Conservation (phyloP, 164 flowering plant species). For the Sedum album region DNA sequence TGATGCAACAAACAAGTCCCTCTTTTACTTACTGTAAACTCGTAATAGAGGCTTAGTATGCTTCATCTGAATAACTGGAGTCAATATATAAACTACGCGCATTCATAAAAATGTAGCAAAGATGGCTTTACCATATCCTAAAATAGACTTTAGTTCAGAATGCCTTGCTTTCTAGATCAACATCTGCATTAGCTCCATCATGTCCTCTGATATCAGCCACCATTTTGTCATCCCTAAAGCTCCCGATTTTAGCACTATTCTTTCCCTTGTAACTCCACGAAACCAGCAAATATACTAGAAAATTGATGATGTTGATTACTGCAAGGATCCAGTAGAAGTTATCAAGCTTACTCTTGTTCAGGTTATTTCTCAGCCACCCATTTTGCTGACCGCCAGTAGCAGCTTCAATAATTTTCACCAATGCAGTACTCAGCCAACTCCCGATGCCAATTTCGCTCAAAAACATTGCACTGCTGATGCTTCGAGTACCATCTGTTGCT, state of each 20-base stretch:
- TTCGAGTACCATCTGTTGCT: slow-evolving; percentile 61
- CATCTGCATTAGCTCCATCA: not conserved
- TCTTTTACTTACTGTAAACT: too few species aligned
- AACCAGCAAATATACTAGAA: slow-evolving; percentile 35
- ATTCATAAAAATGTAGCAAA: not conserved
- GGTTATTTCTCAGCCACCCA: slow-evolving; percentile 52
- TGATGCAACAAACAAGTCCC: too few species aligned
- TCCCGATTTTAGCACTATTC: not conserved
- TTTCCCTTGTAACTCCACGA: slow-evolving; percentile 25
- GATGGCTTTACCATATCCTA: not conserved
- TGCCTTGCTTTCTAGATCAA: too few species aligned
- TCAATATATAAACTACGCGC: too few species aligned
- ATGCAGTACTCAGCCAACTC: slow-evolving; percentile 53
- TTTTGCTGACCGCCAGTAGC: slow-evolving; percentile 37
- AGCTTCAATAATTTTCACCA: slow-evolving; percentile 34
- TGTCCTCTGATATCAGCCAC: not conserved
- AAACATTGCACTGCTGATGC: slow-evolving; percentile 64
- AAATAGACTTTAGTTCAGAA: not conserved
- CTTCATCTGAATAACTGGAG: too few species aligned
- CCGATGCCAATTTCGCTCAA: slow-evolving; percentile 59
- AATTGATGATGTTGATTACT: slow-evolving; percentile 40
- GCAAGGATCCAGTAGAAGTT: slow-evolving; percentile 58
- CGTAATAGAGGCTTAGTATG: too few species aligned
- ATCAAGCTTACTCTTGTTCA: slow-evolving; percentile 46
- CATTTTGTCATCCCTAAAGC: not conserved